Evolutionary conservation across 2,329 filamentous ascomycete genomes (phyloP).

Genomic region (Cordyceps pruinosa): DNA sequence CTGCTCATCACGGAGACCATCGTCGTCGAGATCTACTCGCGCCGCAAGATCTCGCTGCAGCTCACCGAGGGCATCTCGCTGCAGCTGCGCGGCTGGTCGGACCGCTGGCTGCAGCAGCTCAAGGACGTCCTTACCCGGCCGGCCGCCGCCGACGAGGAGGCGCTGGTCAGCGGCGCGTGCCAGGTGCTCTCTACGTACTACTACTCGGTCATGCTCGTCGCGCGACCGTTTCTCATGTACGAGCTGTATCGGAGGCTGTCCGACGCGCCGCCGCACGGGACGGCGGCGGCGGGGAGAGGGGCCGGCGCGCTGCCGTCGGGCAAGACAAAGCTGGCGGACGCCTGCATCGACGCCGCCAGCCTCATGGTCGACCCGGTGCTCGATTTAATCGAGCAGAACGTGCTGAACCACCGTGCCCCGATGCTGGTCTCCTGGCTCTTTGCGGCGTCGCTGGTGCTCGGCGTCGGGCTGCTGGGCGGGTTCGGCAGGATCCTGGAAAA

Average conservation of each 20-base stretch:
- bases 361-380: slow-evolving; percentile 45
- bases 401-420: slow-evolving; percentile 40
- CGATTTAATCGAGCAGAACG: slow-evolving; percentile 35
- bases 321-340: slow-evolving; percentile 45
- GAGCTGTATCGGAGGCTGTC: slow-evolving; percentile 42
- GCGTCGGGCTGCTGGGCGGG: slow-evolving; percentile 42
- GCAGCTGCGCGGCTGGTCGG: slow-evolving; percentile 45
- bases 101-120: slow-evolving; percentile 39
- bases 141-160: slow-evolving; percentile 18
- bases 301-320: slow-evolving; percentile 31
- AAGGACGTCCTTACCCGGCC: slow-evolving; percentile 30
- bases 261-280: slow-evolving; percentile 21
- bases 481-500: slow-evolving; percentile 48
- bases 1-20: slow-evolving; percentile 44
- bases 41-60: slow-evolving; percentile 45
- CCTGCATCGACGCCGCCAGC: slow-evolving; percentile 48
- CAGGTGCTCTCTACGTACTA: slow-evolving; percentile 48
- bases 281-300: too few relatives aligned
- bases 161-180: slow-evolving; percentile 39
- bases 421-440: slow-evolving; percentile 49
- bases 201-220: slow-evolving; percentile 51
- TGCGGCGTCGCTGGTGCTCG: slow-evolving; percentile 45
- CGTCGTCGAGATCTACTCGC: slow-evolving; percentile 46
- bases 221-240: slow-evolving; percentile 50
- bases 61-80: slow-evolving; percentile 47